Conservation (phyloP, 106 monocot genomes). For the Acorus gramineus region DNA sequence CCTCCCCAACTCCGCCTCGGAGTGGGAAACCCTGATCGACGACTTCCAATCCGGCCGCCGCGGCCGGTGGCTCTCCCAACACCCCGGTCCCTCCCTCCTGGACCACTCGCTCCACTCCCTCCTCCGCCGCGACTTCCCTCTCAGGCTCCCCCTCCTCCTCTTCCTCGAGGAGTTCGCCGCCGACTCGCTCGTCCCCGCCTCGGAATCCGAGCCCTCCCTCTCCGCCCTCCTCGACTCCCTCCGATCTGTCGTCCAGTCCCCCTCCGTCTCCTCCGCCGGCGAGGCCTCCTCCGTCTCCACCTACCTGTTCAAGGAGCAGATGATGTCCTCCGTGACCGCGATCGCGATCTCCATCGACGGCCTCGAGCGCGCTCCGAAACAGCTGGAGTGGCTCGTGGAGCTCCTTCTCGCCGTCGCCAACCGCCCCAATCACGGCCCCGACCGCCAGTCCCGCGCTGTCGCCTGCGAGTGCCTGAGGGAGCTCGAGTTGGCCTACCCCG, state of each 20-base stretch:
- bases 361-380: slow-evolving; percentile 6
- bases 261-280: slow-evolving; percentile 4
- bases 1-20: slow-evolving; percentile 28
- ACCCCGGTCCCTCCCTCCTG: slow-evolving; percentile 19
- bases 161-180: slow-evolving; percentile 33
- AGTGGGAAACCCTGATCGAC: slow-evolving; percentile 55
- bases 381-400: slow-evolving; percentile 39
- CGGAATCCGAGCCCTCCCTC: slow-evolving; percentile 8
- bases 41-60: slow-evolving; percentile 48
- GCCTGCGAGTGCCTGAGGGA: slow-evolving; percentile 85
- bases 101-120: slow-evolving; percentile 25
- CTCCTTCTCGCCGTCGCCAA: slow-evolving; percentile 48
- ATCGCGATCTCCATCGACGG: slow-evolving; percentile 16
- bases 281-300: slow-evolving; percentile 10
- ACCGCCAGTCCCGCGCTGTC: slow-evolving; percentile 46
- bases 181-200: slow-evolving; percentile 13
- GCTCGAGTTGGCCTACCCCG: slow-evolving; percentile 52
- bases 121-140: slow-evolving; percentile 53
- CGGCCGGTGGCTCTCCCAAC: slow-evolving; percentile 15
- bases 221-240: slow-evolving; percentile 5
- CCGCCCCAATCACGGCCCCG: slow-evolving; percentile 73
- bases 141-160: slow-evolving; percentile 22
- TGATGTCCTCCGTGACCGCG: slow-evolving; percentile 31
- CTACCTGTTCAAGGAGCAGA: slow-evolving; percentile 44
- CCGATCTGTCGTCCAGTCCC: slow-evolving; percentile 6